Base-by-base conservation (phyloP, 441 rosid species). In the Populus tomentosa region DNA sequence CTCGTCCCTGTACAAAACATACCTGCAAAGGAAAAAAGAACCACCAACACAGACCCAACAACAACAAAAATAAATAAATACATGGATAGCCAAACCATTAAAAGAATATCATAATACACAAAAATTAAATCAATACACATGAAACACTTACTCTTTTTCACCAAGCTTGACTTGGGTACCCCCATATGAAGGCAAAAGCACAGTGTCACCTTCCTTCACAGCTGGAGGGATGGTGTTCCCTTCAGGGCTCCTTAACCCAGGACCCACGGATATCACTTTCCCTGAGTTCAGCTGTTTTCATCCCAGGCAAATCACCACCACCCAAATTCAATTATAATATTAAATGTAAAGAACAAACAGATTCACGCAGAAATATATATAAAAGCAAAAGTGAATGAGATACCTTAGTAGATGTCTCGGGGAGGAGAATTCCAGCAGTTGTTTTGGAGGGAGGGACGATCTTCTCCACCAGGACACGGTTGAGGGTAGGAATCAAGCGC, bases 121-220 rank as follows among this genome's bases (percentile, higher is more conserved):
- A 9, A 65, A n/a, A 24, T 9, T 36, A 53, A 21, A 20, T 7
- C 4, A 75, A 24, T 6, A 42, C 28, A 69, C 14, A 71, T 24
- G 73, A 28, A 75, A 23, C 2, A 67, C 90, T 0, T 85, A 93
- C 90, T 90, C 95, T 80, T 89, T 93, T n/a, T 93, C 95, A n/a
- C 85, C 92, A 20, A 90, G 95, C 88, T 91, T 93, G 63, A 91
- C 89, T 73, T 88, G 83, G 33, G 91, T 84, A 24, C 97, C 97
- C 0, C 91, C 94, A 66, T 78, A 91, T 24, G 91, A 92, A n/a
- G 96, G 93, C 81, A 93, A 78, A 42, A 90, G 92, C 16, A 93
- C 93, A 7, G 84, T 87, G 80, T 91, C 94, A 14, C 96, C 98
- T 87, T 93, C 94, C 87, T 90, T 93, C n/a, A 91, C 85, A 42